These are phyloP conservation scores for Rhodotorula sphaerocarpa DNA, from an alignment of 768 basidiomycete species.

Conservation along the genomic window DNA sequence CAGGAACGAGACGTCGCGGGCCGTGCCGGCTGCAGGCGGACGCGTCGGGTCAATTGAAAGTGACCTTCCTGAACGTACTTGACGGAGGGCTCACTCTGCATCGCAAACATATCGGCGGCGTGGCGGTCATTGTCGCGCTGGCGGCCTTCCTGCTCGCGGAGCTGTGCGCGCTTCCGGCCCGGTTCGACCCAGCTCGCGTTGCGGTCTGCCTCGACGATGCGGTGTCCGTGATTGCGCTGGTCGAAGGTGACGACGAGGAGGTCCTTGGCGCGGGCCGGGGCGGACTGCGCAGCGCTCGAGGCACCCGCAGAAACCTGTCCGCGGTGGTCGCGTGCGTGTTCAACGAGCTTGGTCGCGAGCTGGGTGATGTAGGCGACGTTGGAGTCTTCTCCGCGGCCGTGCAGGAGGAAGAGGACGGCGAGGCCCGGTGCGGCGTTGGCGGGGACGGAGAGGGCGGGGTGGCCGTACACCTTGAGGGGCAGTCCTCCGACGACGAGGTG, in stretches of 20 bases:
- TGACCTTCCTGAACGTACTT: too few species aligned
- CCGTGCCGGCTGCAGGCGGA: constrained; percentile 52
- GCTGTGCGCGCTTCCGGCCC: constrained; percentile 37
- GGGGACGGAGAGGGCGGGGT: background rate
- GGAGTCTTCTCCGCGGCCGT: constrained; percentile 48
- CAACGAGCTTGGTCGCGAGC: constrained; percentile 44
- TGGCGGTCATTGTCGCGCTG: constrained; percentile 16
- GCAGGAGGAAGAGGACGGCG: constrained; percentile 49
- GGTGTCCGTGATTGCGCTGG: constrained; percentile 52
- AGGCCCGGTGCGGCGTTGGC: constrained; percentile 12
- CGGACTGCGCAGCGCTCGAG: constrained; percentile 2
- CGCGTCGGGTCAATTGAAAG: too few species aligned
- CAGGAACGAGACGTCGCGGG: constrained; percentile 66
- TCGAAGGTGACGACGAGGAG: constrained; percentile 52
- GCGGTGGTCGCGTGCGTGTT: constrained; percentile 32
- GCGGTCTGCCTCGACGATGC: constrained; percentile 44
- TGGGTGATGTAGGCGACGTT: constrained; percentile 39
- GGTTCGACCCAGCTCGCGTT: constrained; percentile 47
- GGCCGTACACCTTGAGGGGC: constrained; percentile 22
- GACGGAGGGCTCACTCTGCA: constrained; percentile 45
- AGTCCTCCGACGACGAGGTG: constrained; percentile 21
- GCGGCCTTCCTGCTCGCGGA: constrained; percentile 45
- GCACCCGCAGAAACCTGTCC: background rate
- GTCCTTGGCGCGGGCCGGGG: constrained; percentile 39
- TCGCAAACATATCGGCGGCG: constrained; percentile 50